A percentile compares a stretch with the other conserved stretches of the same genome.
Evolutionary conservation across 345 rosid genomes (phyloP).

Genomic region (Dimocarpus longan): DNA sequence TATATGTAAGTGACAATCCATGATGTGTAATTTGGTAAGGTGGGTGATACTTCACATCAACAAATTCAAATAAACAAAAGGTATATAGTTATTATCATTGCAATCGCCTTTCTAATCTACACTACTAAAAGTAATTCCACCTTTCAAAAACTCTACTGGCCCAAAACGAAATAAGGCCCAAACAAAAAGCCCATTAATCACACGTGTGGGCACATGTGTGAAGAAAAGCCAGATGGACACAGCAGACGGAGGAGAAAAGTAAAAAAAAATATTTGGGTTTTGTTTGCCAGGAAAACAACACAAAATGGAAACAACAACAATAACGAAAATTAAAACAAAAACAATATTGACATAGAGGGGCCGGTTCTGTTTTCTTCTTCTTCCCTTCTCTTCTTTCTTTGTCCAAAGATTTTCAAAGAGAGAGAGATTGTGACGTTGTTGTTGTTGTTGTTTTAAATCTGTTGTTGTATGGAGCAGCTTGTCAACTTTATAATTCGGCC

Average conservation of each 20-base stretch:
- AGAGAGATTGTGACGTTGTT: conserved; percentile 7
- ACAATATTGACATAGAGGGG: conserved; percentile 8
- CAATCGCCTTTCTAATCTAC: neutral
- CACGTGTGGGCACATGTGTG: conserved; percentile 14
- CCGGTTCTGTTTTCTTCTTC: neutral
- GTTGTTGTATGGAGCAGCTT: conserved; percentile 72
- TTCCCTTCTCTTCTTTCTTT: neutral
- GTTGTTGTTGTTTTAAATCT: conserved; percentile 29
- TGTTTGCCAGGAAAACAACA: conserved; percentile 18
- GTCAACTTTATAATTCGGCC: conserved; percentile 95
- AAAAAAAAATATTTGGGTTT: neutral
- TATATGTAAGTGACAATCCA: conserved; percentile 4
- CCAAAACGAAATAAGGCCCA: neutral
- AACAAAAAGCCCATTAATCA: neutral
- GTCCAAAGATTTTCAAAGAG: neutral
- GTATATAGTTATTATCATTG: neutral
- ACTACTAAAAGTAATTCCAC: neutral
- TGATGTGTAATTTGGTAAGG: conserved; percentile 16
- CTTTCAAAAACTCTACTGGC: neutral
- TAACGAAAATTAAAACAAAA: conserved; percentile 5
- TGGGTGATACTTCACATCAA: conserved; percentile 23
- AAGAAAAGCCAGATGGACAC: neutral
- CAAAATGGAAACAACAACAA: conserved; percentile 13
- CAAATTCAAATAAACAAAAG: conserved; percentile 11
- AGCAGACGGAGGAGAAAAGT: neutral